phyloP scores from a whole-genome alignment of 192 early-diverging fungal genomes.

The Coemansia sp. region DNA sequence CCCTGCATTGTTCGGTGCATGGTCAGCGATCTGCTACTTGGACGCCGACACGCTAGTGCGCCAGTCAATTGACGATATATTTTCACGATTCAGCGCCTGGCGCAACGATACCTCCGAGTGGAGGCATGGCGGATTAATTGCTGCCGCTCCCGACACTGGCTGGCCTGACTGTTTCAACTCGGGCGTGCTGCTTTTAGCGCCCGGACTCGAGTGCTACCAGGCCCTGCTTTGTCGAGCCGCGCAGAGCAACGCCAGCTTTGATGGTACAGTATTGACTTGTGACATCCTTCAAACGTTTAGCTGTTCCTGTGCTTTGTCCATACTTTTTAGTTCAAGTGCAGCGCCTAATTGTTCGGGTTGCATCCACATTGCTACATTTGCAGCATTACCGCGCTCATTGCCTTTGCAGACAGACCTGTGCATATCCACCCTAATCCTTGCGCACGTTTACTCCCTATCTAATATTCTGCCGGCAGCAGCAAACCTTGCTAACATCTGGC shows the following conservation, averaged over 20 bases:
- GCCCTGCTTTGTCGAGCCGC: conserved; percentile 53
- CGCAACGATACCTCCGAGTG: conserved; percentile 27
- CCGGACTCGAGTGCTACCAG: conserved; percentile 61
- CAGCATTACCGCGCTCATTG: neutral
- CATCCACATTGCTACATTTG: neutral
- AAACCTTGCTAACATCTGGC: neutral
- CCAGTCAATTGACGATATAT: conserved; percentile 78
- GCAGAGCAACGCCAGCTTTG: conserved; percentile 64
- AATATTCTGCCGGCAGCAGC: neutral
- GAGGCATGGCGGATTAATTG: conserved; percentile 61
- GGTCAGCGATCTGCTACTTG: conserved; percentile 70
- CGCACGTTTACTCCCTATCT: neutral
- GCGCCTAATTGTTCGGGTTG: neutral
- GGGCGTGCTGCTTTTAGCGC: conserved; percentile 72
- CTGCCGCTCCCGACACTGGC: conserved; percentile 87
- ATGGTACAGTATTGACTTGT: conserved; percentile 60
- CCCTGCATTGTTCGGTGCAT: conserved; percentile 64
- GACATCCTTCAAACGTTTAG: neutral
- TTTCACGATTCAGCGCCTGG: conserved; percentile 55
- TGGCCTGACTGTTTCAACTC: conserved; percentile 99
- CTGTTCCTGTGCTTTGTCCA: neutral
- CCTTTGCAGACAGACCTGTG: neutral
- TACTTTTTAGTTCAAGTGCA: neutral
- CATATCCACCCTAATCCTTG: conserved; percentile 1
- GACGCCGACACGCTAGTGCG: conserved; percentile 92